Conservation (phyloP, 1,284 basidiomycete genomes). For the Papiliotrema fonsecae region DNA sequence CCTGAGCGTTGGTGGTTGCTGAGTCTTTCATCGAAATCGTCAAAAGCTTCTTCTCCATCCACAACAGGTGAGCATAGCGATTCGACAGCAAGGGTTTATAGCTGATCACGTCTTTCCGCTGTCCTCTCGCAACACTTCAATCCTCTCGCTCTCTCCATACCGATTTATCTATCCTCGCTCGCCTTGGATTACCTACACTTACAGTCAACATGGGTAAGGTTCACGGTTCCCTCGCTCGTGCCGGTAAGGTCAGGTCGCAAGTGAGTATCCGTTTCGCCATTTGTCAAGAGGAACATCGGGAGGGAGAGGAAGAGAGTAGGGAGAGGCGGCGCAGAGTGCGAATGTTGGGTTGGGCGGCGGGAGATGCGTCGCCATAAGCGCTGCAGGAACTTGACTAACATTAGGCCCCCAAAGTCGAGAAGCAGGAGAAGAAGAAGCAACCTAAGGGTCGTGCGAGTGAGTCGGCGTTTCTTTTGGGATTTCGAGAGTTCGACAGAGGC, state of each 20-base stretch:
- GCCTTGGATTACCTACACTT: too few relatives aligned
- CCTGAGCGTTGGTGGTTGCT: neutral
- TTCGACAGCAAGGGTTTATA: neutral
- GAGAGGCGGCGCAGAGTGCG: neutral
- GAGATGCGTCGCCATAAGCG: too few relatives aligned
- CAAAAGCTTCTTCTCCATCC: neutral
- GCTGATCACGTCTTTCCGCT: neutral
- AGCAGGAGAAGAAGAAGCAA: slow-evolving; percentile 96
- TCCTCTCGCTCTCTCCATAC: neutral
- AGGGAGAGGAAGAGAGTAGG: neutral
- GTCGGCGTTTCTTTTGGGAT: slow-evolving; percentile 17
- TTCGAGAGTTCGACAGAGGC: too few relatives aligned
- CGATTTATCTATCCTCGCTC: neutral
- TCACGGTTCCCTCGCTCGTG: slow-evolving; percentile 99
- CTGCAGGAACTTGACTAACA: neutral
- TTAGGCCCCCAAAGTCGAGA: slow-evolving; percentile 84
- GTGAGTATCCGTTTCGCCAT: slow-evolving; percentile 24
- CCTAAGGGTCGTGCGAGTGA: slow-evolving; percentile 84
- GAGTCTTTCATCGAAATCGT: neutral
- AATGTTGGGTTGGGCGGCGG: neutral
- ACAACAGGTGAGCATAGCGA: neutral
- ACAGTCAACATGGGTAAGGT: slow-evolving; percentile 59
- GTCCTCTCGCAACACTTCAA: neutral
- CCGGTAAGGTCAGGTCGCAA: slow-evolving; percentile 98
- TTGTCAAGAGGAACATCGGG: neutral